These are phyloP conservation scores for Chaetomium tenue DNA, from an alignment of 495 filamentous ascomycete genomes.

Conservation along the genomic window DNA sequence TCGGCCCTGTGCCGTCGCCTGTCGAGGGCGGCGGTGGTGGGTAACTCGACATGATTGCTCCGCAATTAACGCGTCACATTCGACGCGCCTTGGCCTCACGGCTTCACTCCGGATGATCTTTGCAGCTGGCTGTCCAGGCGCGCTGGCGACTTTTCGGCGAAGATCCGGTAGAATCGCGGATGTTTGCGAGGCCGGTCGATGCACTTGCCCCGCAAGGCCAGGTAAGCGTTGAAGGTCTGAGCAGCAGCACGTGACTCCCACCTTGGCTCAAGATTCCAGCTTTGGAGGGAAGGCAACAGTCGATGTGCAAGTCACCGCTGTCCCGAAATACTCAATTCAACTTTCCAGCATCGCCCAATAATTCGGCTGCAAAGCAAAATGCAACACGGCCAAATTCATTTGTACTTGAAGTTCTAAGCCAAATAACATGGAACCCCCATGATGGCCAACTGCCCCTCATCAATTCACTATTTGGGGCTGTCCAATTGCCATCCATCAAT, in stretches of 20 bases:
- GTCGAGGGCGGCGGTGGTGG: constrained; percentile 25
- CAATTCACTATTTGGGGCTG: constrained; percentile 12
- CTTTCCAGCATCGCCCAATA: no score
- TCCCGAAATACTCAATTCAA: no score
- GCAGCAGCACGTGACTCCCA: background rate
- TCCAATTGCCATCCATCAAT: constrained; percentile 35
- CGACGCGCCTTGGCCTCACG: constrained; percentile 15
- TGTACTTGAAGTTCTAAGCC: no score
- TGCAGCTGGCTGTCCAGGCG: background rate
- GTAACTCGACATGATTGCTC: constrained; percentile 25
- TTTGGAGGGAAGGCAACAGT: no score
- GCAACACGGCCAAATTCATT: no score
- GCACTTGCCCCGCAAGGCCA: no score
- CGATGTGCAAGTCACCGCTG: no score
- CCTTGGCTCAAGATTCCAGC: no score
- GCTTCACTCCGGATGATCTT: constrained; percentile 24
- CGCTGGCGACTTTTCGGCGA: constrained; percentile 30
- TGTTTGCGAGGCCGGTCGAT: constrained; percentile 6
- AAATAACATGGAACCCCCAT: no score
- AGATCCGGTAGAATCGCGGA: constrained; percentile 34
- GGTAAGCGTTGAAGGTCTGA: no score
- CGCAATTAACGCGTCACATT: constrained; percentile 11
- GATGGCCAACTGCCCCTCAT: background rate
- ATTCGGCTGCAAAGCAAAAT: no score
- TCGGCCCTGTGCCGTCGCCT: constrained; percentile 9